Conservation (phyloP, 805 yeast species). For the Starmerella roubikii region DNA sequence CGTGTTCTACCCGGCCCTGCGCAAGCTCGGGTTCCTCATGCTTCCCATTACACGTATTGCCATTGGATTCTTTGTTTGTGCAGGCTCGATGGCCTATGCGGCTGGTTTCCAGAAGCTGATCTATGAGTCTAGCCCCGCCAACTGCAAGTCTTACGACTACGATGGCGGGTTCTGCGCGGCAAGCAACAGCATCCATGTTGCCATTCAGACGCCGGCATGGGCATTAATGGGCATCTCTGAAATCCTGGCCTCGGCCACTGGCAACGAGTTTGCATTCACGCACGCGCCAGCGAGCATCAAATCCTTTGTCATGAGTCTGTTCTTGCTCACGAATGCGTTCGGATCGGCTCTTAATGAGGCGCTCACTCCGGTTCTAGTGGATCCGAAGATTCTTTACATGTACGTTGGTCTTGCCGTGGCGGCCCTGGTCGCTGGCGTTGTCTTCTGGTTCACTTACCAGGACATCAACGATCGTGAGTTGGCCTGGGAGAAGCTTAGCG, state of each 20-base stretch:
- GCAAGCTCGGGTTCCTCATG: slow-evolving; percentile 39
- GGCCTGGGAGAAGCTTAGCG: slow-evolving; percentile 4
- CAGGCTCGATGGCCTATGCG: slow-evolving; percentile 58
- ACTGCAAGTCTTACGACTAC: slow-evolving; percentile 30
- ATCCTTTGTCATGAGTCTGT: slow-evolving; percentile 46
- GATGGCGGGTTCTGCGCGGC: slow-evolving; percentile 14
- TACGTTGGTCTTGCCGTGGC: slow-evolving; percentile 50
- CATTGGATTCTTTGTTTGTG: slow-evolving; percentile 53
- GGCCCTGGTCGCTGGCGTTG: slow-evolving; percentile 43
- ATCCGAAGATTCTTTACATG: slow-evolving; percentile 61
- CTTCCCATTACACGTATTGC: slow-evolving; percentile 60
- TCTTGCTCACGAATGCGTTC: slow-evolving; percentile 58
- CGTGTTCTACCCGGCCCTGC: slow-evolving; percentile 40
- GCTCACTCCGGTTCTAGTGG: slow-evolving; percentile 47
- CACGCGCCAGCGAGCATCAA: slow-evolving; percentile 64
- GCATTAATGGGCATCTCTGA: slow-evolving; percentile 61
- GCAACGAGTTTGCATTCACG: slow-evolving; percentile 72
- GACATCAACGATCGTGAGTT: slow-evolving; percentile 13
- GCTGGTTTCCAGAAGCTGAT: slow-evolving; percentile 61
- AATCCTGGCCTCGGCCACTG: slow-evolving; percentile 68
- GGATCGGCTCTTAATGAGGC: slow-evolving; percentile 71
- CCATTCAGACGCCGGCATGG: slow-evolving; percentile 61
- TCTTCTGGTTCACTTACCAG: slow-evolving; percentile 47
- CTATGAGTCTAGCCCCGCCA: slow-evolving; percentile 48
- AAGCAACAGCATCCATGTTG: slow-evolving; percentile 38